Base-by-base conservation (phyloP, 75 land plant genomes). In the Adiantum capillusveneris region DNA sequence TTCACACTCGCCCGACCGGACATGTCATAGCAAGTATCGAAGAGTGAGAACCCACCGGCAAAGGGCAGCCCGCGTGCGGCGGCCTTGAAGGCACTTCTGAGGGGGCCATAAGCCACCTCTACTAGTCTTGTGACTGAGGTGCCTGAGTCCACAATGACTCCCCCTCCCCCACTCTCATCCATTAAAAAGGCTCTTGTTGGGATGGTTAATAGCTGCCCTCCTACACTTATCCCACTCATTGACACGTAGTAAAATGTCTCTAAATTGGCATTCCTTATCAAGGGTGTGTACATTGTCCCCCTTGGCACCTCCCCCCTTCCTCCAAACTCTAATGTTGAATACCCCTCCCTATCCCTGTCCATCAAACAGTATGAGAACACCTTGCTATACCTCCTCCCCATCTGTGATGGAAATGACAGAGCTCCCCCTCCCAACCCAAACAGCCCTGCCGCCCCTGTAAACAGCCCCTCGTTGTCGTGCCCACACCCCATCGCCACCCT, bases 61-160 rank as follows among this genome's bases (percentile, higher is more conserved):
- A 57, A 26, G 18, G 68, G 70, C 63, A 88, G 67, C 26, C 56
- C 30, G 28, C 62, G 25, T 22, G 85, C 66, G n/a, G 79, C 87
- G 13, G 76, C 71, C 21, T 75, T 71, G 72, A 92, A 84, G 1
- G 91, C 96, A 50, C 74, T 69, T 11, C 87, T 20, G 51, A 93
- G 46, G 0, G 75, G 78, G 11, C 34, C 63, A 65, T 85, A 93
- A 0, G 89, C 89, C 21, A 75, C 66, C 39, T 58, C 61, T 26
- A 74, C 71, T 29, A 93, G 69, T 2, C 85, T 77, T 24, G 98
- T 88, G 25, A 88, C 84, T n/a, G 94, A 82, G 16, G 98, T 93
- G n/a, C 98, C 98, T 0, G 90, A 93, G 65, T 93, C 98, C 34
- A 93, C 64, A 54, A 93, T 88, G 13, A 88, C 85, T 2, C 98